phyloP scores from a whole-genome alignment of 1,284 basidiomycete species.

The Malassezia caprae region DNA sequence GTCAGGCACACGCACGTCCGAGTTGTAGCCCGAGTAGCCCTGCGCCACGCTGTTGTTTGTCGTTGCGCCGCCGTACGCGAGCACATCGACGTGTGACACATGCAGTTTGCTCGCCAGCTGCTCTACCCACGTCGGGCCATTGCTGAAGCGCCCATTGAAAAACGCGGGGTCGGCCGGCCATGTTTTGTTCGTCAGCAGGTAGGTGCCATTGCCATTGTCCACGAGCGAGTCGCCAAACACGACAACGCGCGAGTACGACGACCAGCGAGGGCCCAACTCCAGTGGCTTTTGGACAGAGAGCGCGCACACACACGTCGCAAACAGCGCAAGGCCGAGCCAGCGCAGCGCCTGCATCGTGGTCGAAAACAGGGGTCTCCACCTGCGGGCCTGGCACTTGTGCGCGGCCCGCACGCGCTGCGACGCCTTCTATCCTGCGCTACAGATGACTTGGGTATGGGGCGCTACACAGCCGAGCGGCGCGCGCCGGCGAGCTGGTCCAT shows the following conservation, averaged over 20 bases:
- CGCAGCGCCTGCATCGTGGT: neutral
- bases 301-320: neutral
- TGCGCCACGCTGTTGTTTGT: slow-evolving; percentile 19
- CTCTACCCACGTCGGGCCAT: slow-evolving; percentile 24
- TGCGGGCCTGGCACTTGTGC: neutral
- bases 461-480: slow-evolving; percentile 49
- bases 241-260: slow-evolving; percentile 14
- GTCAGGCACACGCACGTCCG: slow-evolving; percentile 18
- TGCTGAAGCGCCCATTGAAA: slow-evolving; percentile 23
- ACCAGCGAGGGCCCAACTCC: neutral
- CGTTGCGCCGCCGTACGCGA: slow-evolving; percentile 26
- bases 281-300: neutral
- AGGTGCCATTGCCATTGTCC: slow-evolving; percentile 30
- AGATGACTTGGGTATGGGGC: neutral
- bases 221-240: slow-evolving; percentile 26
- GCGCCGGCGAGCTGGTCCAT: slow-evolving; percentile 50
- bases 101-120: slow-evolving; percentile 15
- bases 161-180: slow-evolving; percentile 25
- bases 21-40: slow-evolving; percentile 20
- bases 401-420: neutral
- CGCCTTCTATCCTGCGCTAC: neutral
- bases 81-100: slow-evolving; percentile 14
- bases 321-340: neutral
- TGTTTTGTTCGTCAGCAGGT: slow-evolving; percentile 19
- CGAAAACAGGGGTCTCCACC: neutral